phyloP scores from a whole-genome alignment of 208 protist genomes.

The Eutreptiella sp. region DNA sequence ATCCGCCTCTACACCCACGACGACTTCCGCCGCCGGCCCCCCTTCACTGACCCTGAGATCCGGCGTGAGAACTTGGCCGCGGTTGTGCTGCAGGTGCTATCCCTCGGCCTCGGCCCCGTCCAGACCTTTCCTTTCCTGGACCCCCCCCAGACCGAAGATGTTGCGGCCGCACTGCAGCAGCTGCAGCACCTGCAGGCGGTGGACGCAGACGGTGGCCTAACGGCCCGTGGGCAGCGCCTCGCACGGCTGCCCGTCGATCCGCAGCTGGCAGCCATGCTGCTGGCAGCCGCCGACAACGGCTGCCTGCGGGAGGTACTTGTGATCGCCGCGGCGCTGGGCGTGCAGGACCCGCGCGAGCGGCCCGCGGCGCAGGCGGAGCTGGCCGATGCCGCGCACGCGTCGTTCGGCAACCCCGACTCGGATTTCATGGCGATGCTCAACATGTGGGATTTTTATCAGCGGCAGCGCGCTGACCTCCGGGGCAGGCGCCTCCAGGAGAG shows the following conservation, averaged over 20 bases:
- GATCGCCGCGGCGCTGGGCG: constrained; percentile 94
- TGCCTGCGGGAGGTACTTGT: constrained; percentile 95
- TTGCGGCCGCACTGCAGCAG: constrained; percentile 91
- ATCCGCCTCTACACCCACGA: constrained; percentile 90
- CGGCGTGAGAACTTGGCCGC: constrained; percentile 89
- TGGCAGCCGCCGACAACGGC: constrained; percentile 88
- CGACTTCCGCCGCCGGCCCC: constrained; percentile 85
- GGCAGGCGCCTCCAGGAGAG: too few species aligned
- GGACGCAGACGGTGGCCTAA: constrained; percentile 95
- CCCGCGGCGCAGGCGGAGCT: constrained; percentile 74
- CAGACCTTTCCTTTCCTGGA: constrained; percentile 96
- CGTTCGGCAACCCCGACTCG: constrained; percentile 89
- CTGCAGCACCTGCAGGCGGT: constrained; percentile 92
- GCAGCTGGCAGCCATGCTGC: constrained; percentile 93
- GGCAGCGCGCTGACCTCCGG: too few species aligned
- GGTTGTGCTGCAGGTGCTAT: constrained; percentile 92
- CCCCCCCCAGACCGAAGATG: constrained; percentile 70
- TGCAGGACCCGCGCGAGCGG: constrained; percentile 81
- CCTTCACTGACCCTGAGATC: constrained; percentile 89
- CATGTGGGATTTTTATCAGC: too few species aligned
- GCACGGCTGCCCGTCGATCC: constrained; percentile 98
- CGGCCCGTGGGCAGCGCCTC: constrained; percentile 92
- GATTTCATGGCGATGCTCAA: constrained; percentile 94
- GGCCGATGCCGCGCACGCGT: constrained; percentile 88
- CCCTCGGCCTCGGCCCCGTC: constrained; percentile 93